Percentiles rank a stretch among this genome's conserved stretches.
phyloP scores from a whole-genome alignment of 164 flowering plant genomes.

The Umbilicus rupestris region DNA sequence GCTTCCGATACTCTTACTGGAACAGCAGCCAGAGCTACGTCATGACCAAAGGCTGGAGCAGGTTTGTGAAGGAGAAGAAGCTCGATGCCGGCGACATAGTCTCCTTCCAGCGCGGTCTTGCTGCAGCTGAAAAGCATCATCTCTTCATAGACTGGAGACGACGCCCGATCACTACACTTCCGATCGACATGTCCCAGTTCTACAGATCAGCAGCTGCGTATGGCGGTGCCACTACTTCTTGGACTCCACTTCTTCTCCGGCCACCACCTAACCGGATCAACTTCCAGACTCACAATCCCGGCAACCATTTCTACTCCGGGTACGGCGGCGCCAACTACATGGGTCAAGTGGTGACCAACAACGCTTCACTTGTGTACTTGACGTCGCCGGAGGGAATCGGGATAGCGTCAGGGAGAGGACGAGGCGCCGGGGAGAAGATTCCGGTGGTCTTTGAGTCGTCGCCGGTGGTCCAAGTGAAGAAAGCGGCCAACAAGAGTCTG shows the following conservation, averaged over 20 bases:
- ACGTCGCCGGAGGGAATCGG: conserved; percentile 14
- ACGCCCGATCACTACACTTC: conserved; percentile 34
- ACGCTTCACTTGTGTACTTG: background rate
- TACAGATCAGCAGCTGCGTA: background rate
- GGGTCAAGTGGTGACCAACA: background rate
- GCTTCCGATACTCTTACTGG: conserved; percentile 93
- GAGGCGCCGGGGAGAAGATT: conserved; percentile 17
- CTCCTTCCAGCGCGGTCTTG: conserved; percentile 65
- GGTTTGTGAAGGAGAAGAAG: conserved; percentile 90
- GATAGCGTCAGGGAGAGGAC: conserved; percentile 10
- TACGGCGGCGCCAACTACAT: background rate
- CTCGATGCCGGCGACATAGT: conserved; percentile 86
- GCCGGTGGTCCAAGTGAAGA: conserved; percentile 63
- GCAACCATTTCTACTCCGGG: background rate
- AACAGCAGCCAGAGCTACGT: conserved; percentile 98
- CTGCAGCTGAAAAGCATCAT: conserved; percentile 36
- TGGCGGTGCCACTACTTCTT: background rate
- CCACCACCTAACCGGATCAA: background rate
- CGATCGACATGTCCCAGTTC: conserved; percentile 12
- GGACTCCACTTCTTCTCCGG: background rate
- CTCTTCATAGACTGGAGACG: conserved; percentile 82
- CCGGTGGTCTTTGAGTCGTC: conserved; percentile 51
- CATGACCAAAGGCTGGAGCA: conserved; percentile 97
- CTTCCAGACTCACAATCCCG: background rate
- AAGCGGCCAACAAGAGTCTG: conserved; percentile 26